Evolutionary conservation across 2,329 filamentous ascomycete genomes (phyloP).

Genomic region (Diaporthe caulivora): DNA sequence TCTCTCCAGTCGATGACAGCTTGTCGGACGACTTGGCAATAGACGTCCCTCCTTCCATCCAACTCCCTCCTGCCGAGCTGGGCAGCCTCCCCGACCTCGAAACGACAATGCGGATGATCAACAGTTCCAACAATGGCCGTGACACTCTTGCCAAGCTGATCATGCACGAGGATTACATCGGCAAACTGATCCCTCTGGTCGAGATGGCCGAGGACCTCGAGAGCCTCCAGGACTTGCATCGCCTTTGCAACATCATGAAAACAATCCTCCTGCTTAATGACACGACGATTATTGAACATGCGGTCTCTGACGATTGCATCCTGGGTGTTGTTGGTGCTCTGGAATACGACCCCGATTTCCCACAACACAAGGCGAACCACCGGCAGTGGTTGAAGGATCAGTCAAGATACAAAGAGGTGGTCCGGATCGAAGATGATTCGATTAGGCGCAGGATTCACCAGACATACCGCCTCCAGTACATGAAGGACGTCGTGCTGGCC

Average conservation of each 20-base stretch:
- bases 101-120: conserved; percentile 83
- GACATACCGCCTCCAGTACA: conserved; percentile 94
- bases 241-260: conserved; percentile 98
- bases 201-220: conserved; percentile 92
- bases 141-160: conserved; percentile 91
- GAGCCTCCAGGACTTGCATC: conserved; percentile 86
- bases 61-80: conserved; percentile 84
- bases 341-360: conserved; percentile 98
- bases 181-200: conserved; percentile 87
- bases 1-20: conserved; percentile 74
- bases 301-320: conserved; percentile 90
- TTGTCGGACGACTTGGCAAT: conserved; percentile 88
- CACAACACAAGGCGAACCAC: conserved; percentile 97
- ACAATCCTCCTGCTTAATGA: conserved; percentile 95
- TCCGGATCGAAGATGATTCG: conserved; percentile 85
- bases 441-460: conserved; percentile 94
- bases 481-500: conserved; percentile 98
- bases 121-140: conserved; percentile 78
- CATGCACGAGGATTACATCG: conserved; percentile 86
- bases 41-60: conserved; percentile 78
- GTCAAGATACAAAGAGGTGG: conserved; percentile 95
- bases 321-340: conserved; percentile 94
- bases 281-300: conserved; percentile 91
- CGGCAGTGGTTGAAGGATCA: conserved; percentile 91
- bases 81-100: conserved; percentile 88